Evolutionary conservation across 768 basidiomycete genomes (phyloP).

Genomic region (Suillus sp.): DNA sequence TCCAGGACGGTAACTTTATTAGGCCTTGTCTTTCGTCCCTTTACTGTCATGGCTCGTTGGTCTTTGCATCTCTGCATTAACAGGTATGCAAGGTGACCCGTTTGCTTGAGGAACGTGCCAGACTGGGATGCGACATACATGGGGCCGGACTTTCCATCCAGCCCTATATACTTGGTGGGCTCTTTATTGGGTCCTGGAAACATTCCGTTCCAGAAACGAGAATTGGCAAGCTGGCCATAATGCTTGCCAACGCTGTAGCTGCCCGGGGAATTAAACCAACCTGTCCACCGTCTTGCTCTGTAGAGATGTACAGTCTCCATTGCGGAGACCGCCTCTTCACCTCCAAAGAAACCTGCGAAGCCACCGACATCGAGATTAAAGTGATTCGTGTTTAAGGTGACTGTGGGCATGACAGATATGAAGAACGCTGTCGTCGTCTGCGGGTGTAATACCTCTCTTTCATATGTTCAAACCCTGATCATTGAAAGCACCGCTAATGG

Average conservation of each 20-base stretch:
- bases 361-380: slow-evolving; percentile 34
- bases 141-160: slow-evolving; percentile 33
- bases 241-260: slow-evolving; percentile 36
- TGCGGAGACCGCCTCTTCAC: slow-evolving; percentile 40
- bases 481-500: no score
- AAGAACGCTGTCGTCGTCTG: slow-evolving; percentile 14
- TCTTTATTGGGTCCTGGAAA: slow-evolving; percentile 33
- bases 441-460: no score
- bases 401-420: neutral
- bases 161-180: slow-evolving; percentile 28
- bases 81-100: slow-evolving; percentile 35
- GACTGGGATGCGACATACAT: slow-evolving; percentile 29
- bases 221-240: slow-evolving; percentile 32
- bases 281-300: slow-evolving; percentile 33
- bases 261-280: slow-evolving; percentile 42
- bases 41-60: neutral
- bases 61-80: slow-evolving; percentile 24
- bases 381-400: slow-evolving; percentile 9
- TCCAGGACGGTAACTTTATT: slow-evolving; percentile 28
- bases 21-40: slow-evolving; percentile 24
- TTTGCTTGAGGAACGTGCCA: slow-evolving; percentile 32
- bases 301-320: slow-evolving; percentile 39
- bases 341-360: slow-evolving; percentile 40
- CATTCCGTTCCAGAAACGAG: slow-evolving; percentile 34
- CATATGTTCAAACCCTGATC: neutral